Conservation (phyloP, 1,284 basidiomycete species). For the Cryptococcus depauperatus region DNA sequence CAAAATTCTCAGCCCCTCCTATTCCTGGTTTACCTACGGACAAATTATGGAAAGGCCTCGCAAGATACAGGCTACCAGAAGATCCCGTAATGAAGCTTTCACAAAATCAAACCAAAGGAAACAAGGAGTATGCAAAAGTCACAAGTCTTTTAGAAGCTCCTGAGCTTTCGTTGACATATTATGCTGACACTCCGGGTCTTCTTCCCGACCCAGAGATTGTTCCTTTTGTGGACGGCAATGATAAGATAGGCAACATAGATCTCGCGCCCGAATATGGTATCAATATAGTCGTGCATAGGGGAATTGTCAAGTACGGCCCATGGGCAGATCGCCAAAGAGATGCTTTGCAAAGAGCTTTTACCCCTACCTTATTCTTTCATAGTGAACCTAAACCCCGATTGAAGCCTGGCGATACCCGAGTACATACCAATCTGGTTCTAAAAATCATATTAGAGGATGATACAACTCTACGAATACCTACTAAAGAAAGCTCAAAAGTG, state of each 20-base stretch:
- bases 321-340: slow-evolving; percentile 85
- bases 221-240: slow-evolving; percentile 45
- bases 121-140: slow-evolving; percentile 73
- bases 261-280: slow-evolving; percentile 85
- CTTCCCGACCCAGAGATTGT: slow-evolving; percentile 40
- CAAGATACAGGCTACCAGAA: slow-evolving; percentile 42
- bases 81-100: slow-evolving; percentile 8
- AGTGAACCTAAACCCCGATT: slow-evolving; percentile 53
- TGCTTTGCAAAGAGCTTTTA: slow-evolving; percentile 69
- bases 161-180: slow-evolving; percentile 69
- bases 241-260: slow-evolving; percentile 77
- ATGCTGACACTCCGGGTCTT: slow-evolving; percentile 56
- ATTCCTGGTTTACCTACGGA: slow-evolving; percentile 32
- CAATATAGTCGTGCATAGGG: slow-evolving; percentile 68
- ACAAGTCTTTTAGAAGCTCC: slow-evolving; percentile 71
- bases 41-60: slow-evolving; percentile 46
- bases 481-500: slow-evolving; percentile 58
- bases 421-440: slow-evolving; percentile 68
- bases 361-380: slow-evolving; percentile 68
- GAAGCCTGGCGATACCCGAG: slow-evolving; percentile 65
- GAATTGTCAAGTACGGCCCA: slow-evolving; percentile 73
- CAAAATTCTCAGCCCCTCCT: slow-evolving; percentile 33
- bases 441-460: slow-evolving; percentile 70
- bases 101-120: slow-evolving; percentile 24
- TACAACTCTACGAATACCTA: slow-evolving; percentile 70